A percentile compares a stretch with the other conserved stretches of the same genome.
phyloP scores from a whole-genome alignment of 2,329 filamentous ascomycete species.

The Botryotinia calthae region DNA sequence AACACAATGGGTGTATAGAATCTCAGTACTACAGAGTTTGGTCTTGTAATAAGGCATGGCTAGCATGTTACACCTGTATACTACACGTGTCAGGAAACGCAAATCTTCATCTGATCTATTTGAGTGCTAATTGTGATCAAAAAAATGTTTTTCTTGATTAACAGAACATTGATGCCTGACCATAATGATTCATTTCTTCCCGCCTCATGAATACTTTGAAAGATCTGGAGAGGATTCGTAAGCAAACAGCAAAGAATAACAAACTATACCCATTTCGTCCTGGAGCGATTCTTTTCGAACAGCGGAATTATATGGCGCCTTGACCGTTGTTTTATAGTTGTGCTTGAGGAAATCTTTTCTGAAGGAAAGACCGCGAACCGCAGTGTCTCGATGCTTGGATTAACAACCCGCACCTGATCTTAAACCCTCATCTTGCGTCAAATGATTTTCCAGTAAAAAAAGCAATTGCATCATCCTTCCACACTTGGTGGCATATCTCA shows the following conservation, averaged over 20 bases:
- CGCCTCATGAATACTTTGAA: no score
- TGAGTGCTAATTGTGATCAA: neutral
- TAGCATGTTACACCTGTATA: neutral
- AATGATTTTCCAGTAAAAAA: no score
- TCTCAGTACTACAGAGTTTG: neutral
- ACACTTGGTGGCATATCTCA: neutral
- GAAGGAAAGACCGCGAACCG: no score
- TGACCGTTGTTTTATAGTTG: no score
- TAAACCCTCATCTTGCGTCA: no score
- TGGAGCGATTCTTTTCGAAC: no score
- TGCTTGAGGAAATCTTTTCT: no score
- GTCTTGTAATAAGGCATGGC: neutral
- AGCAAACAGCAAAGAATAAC: no score
- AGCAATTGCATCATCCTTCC: neutral
- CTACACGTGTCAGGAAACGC: neutral
- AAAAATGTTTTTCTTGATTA: neutral
- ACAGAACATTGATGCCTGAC: no score
- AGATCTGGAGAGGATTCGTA: no score
- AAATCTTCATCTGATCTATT: neutral
- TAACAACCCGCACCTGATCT: neutral
- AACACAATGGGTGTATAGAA: neutral
- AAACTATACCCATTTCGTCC: neutral
- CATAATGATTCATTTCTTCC: neutral
- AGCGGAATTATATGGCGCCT: neutral
- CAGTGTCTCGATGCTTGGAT: no score